These are phyloP conservation scores for Myriosclerotinia curreyana DNA, from an alignment of 2,329 filamentous ascomycete species.

Conservation along the genomic window DNA sequence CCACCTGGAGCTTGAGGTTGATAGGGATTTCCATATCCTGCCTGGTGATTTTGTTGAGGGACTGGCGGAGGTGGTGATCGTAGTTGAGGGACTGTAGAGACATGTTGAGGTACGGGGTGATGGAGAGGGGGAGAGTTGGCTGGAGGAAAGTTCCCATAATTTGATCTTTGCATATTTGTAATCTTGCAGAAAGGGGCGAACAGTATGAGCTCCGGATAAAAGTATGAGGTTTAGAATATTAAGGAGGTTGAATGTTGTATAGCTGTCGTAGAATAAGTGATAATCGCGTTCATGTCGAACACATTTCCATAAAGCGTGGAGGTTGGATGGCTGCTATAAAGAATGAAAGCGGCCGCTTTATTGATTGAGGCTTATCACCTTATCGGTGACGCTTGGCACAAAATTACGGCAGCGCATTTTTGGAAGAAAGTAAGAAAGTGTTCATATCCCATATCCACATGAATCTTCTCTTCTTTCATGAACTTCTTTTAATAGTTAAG, in stretches of 20 bases:
- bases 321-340: constrained; percentile 20
- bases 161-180: constrained; percentile 72
- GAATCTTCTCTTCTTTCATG: constrained; percentile 14
- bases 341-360: constrained; percentile 14
- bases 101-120: constrained; percentile 96
- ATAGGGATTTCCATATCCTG: constrained; percentile 70
- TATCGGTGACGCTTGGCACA: constrained; percentile 19
- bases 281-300: constrained; percentile 23
- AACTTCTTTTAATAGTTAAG: neutral
- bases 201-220: neutral
- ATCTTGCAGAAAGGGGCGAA: constrained; percentile 4
- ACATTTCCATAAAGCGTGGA: constrained; percentile 23
- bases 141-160: constrained; percentile 67
- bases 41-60: constrained; percentile 63
- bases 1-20: constrained; percentile 55
- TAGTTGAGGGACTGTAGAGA: constrained; percentile 95
- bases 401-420: neutral
- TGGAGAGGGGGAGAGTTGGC: constrained; percentile 86
- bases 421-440: constrained; percentile 18
- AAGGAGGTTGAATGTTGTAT: constrained; percentile 8
- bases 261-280: constrained; percentile 3
- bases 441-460: constrained; percentile 7
- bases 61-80: constrained; percentile 84
- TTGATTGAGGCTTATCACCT: constrained; percentile 10
- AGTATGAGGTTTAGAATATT: neutral